Conservation (phyloP, 495 filamentous ascomycete species). For the Tetracladium setigerum region DNA sequence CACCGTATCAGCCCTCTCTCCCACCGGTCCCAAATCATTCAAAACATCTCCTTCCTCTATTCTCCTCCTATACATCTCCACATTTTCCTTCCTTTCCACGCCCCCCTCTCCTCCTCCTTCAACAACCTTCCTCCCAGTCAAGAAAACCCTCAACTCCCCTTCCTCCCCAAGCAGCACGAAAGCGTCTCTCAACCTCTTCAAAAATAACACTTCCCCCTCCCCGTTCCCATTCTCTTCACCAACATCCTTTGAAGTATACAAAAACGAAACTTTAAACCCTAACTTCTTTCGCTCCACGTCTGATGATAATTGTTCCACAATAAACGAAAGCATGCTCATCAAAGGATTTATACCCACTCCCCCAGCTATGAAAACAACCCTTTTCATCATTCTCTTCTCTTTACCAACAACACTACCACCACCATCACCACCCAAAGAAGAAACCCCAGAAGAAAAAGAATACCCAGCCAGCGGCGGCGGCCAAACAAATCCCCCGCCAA, state of each 20-base stretch:
- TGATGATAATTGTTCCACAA: conserved; percentile 28
- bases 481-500: conserved; percentile 77
- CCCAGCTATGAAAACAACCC: conserved; percentile 68
- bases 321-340: conserved; percentile 35
- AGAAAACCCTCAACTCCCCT: conserved; percentile 16
- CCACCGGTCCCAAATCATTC: conserved; percentile 34
- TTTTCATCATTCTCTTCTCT: conserved; percentile 32
- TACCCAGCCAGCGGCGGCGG: conserved; percentile 42
- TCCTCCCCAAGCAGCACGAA: conserved; percentile 20
- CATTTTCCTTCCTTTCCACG: conserved; percentile 7
- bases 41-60: conserved; percentile 44
- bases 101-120: not conserved
- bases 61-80: conserved; percentile 37
- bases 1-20: conserved; percentile 41
- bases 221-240: not conserved
- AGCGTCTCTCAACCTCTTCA: conserved; percentile 30
- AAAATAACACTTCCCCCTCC: conserved; percentile 31
- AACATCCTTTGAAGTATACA: conserved; percentile 9
- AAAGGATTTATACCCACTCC: conserved; percentile 78
- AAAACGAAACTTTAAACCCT: conserved; percentile 35
- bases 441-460: too few species aligned
- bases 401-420: too few species aligned
- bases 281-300: conserved; percentile 18
- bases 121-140: conserved; percentile 17
- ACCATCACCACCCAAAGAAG: too few species aligned